These are phyloP conservation scores for Suhomyces tanzawaensis DNA, from an alignment of 805 yeast genomes.

Conservation along the genomic window DNA sequence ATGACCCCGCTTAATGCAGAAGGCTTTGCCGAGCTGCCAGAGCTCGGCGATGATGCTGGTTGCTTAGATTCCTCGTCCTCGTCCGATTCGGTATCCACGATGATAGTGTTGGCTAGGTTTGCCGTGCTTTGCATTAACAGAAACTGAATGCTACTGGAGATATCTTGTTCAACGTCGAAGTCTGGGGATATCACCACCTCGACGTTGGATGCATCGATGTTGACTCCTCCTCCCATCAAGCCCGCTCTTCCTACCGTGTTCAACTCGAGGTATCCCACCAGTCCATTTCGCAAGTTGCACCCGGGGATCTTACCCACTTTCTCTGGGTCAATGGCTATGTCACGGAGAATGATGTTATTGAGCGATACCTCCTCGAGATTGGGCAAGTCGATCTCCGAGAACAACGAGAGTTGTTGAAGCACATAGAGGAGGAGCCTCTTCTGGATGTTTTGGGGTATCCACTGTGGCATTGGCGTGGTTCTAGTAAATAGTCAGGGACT, in stretches of 20 bases:
- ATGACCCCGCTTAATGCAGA: slow-evolving; percentile 54
- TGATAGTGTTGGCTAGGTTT: slow-evolving; percentile 63
- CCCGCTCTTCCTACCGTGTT: slow-evolving; percentile 42
- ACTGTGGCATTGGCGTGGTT: slow-evolving; percentile 40
- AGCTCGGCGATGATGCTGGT: slow-evolving; percentile 7
- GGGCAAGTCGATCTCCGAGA: slow-evolving; percentile 78
- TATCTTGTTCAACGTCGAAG: slow-evolving; percentile 27
- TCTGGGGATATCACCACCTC: slow-evolving; percentile 42
- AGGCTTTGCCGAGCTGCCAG: slow-evolving; percentile 19
- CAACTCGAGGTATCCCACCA: slow-evolving; percentile 51
- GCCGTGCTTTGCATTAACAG: slow-evolving; percentile 71
- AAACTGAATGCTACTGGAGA: slow-evolving; percentile 37
- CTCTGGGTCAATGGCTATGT: slow-evolving; percentile 71
- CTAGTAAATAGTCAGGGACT: too few species aligned
- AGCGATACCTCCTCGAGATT: slow-evolving; percentile 75
- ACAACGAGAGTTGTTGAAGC: slow-evolving; percentile 74
- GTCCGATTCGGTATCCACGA: slow-evolving; percentile 17
- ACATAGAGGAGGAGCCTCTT: slow-evolving; percentile 77
- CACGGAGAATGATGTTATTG: slow-evolving; percentile 49
- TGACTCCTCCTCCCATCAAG: slow-evolving; percentile 74
- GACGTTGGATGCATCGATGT: slow-evolving; percentile 55
- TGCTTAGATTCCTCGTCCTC: slow-evolving; percentile 13
- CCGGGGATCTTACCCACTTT: slow-evolving; percentile 65
- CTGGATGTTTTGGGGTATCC: slow-evolving; percentile 87
- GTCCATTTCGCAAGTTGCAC: slow-evolving; percentile 59